A percentile compares a stretch with the other conserved stretches of the same genome.
Conservation (phyloP, 1,139 yeast genomes). For the Candida dubliniensis region DNA sequence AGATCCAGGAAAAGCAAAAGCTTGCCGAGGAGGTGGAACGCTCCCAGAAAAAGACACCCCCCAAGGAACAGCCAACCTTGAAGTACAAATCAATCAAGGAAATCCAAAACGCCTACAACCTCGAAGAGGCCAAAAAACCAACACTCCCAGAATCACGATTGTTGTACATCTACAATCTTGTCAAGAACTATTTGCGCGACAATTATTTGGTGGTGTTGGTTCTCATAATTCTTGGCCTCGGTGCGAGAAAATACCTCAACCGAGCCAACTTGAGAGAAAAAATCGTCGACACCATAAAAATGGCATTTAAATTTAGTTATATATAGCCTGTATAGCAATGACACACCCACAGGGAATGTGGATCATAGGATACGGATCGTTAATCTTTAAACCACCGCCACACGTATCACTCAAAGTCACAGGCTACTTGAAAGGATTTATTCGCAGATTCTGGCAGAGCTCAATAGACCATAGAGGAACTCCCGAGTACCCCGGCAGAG, state of each 20-base stretch:
- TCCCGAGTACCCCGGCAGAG: constrained; percentile 81
- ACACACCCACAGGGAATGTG: constrained; percentile 49
- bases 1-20: constrained; percentile 23
- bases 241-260: constrained; percentile 22
- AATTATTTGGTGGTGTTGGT: constrained; percentile 32
- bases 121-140: constrained; percentile 8
- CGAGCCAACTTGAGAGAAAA: constrained; percentile 31
- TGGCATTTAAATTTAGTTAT: constrained; percentile 49
- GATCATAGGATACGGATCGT: constrained; percentile 90
- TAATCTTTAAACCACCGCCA: constrained; percentile 91
- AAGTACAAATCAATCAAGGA: constrained; percentile 37
- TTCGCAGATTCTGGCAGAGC: constrained; percentile 89
- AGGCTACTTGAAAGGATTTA: constrained; percentile 74
- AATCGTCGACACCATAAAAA: constrained; percentile 37
- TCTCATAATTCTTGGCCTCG: constrained; percentile 22
- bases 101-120: constrained; percentile 17
- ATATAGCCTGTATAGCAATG: constrained; percentile 18
- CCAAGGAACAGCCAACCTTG: constrained; percentile 27
- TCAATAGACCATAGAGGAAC: constrained; percentile 91
- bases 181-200: constrained; percentile 25
- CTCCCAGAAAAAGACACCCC: constrained; percentile 22
- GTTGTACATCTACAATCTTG: constrained; percentile 18
- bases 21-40: too few relatives aligned
- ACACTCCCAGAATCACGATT: constrained; percentile 8
- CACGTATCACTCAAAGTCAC: constrained; percentile 58